These are phyloP conservation scores for Coix lacrymajobi DNA, from an alignment of 176 grass and related monocot genomes.

Conservation along the genomic window DNA sequence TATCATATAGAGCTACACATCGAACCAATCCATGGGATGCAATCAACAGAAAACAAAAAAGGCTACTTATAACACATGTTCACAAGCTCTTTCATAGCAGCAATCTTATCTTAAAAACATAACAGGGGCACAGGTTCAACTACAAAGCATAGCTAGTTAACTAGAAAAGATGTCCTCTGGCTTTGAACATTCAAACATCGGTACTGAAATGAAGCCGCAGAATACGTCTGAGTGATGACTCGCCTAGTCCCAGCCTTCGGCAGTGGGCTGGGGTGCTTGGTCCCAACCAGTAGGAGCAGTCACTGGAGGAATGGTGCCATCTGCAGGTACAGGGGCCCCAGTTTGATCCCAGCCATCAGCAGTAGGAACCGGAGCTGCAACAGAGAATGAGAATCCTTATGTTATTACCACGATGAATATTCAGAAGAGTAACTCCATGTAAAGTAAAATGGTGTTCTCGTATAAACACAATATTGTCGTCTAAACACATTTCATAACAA, in stretches of 20 bases:
- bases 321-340: slow-evolving; percentile 26
- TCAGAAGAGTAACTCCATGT: not conserved
- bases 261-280: slow-evolving; percentile 20
- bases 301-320: slow-evolving; percentile 19
- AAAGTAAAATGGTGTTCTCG: not conserved
- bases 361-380: slow-evolving; percentile 49
- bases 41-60: not conserved
- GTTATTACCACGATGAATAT: not conserved
- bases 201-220: slow-evolving; percentile 9
- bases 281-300: slow-evolving; percentile 65
- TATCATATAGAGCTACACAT: not conserved
- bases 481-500: not conserved
- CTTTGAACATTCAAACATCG: slow-evolving; percentile 7
- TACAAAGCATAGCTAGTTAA: slow-evolving; percentile 10
- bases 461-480: not conserved
- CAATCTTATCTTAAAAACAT: not conserved
- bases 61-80: slow-evolving; percentile 23
- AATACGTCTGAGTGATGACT: not conserved
- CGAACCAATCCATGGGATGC: not conserved
- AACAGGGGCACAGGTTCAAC: slow-evolving; percentile 21
- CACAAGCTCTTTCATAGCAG: not conserved
- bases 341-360: slow-evolving; percentile 69
- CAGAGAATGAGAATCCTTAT: not conserved
- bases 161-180: not conserved
- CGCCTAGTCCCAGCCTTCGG: slow-evolving; percentile 56